phyloP scores from a whole-genome alignment of 1,284 basidiomycete genomes.

The Irpex lacteus region DNA sequence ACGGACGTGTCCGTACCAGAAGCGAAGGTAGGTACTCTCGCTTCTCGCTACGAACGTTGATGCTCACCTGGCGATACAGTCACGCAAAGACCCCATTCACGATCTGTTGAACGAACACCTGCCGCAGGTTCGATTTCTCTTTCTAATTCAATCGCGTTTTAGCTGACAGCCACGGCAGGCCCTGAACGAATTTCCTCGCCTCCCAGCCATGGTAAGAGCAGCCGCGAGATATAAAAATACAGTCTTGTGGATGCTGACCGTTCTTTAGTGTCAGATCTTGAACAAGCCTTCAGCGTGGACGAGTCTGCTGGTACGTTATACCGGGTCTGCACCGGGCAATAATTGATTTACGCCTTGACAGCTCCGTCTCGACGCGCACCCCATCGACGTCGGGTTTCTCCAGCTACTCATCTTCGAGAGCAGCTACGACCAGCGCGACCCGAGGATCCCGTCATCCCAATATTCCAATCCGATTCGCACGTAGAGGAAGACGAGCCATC shows the following conservation, averaged over 20 bases:
- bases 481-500: background rate
- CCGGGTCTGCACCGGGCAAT: background rate
- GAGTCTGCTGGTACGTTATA: slow-evolving; percentile 10
- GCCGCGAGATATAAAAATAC: background rate
- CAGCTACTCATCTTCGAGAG: slow-evolving; percentile 8
- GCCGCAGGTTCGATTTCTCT: background rate
- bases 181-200: background rate
- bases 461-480: slow-evolving; percentile 9
- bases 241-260: background rate
- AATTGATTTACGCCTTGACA: background rate
- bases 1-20: slow-evolving; percentile 1
- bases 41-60: background rate
- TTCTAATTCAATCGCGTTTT: background rate
- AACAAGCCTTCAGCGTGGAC: slow-evolving; percentile 13
- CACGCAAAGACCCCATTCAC: slow-evolving; percentile 1
- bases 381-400: background rate
- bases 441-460: slow-evolving; percentile 17
- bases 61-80: background rate
- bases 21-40: slow-evolving; percentile 11
- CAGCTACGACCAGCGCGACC: slow-evolving; percentile 13
- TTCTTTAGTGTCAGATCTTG: slow-evolving; percentile 9
- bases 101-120: slow-evolving; percentile 3
- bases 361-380: background rate
- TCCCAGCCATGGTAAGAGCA: background rate
- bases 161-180: background rate